Base-by-base conservation (phyloP, 2,329 filamentous ascomycete species). In the Nothophaeocryptopus gaeumannii region DNA sequence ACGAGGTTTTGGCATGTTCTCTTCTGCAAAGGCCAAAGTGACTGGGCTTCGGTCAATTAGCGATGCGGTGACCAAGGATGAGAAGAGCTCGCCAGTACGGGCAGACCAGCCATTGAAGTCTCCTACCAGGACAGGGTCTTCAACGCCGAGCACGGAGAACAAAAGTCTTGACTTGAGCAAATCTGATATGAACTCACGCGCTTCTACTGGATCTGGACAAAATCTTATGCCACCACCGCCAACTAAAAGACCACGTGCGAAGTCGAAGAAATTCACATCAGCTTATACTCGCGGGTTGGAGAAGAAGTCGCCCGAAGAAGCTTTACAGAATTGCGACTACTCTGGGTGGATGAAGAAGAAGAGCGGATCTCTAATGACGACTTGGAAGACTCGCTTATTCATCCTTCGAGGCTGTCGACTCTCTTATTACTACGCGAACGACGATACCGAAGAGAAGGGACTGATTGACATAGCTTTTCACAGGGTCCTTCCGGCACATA, bases 331-430 rank as follows among this genome's bases (percentile, higher is more conserved):
- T 54, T 92, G 89, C 47, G 92, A 99, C 65, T 97, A 96, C 68
- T 92, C 86, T 63, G 93, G 93, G 1, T 99, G 93, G 93, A 99
- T 99, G 93, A 97, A 93, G 77, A 99, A 99, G 79, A 91, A 95
- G 71, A 96, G 89, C 52, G 92, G 89, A 1, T 93, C 92, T 63
- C 77, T 97, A 31, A 96, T 99, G 85, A 90, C 90, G 2, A 96
- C 91, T 1, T 99, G 93, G 93, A 99, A 97, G 66, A 88, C 91
- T 10, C 85, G 93, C 10, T 78, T 97, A n/a, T 99, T 99, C 65
- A 85, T 99, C 7, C 81, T 99, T 50, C 91, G 90, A 64, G 93
- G 93, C 29, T 84, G 92, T 45, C 85, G 93, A 4, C 75, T 99
- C 29, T 90, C 91, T 0, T 99, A 99, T 73, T 99, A 95, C 72